Percentiles rank a stretch among this genome's conserved stretches.
Conservation (phyloP, 768 basidiomycete species). For the Suillus ampliporus region DNA sequence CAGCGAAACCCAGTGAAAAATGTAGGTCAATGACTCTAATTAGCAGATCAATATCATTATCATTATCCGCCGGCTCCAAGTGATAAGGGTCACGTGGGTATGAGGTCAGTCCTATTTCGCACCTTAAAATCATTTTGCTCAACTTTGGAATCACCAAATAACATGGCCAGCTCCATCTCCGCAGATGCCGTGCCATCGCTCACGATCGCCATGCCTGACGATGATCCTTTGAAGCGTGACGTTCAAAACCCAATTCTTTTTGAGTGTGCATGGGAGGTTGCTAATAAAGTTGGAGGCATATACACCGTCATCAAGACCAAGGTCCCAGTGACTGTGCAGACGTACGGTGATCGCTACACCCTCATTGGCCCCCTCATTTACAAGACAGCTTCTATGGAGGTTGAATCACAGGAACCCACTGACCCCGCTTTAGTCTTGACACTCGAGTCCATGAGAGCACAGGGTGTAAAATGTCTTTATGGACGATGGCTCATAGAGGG, state of each 20-base stretch:
- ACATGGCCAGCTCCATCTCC: conserved; percentile 7
- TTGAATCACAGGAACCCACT: conserved; percentile 89
- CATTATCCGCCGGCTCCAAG: background rate
- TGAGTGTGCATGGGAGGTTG: conserved; percentile 98
- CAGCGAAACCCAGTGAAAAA: too few relatives aligned
- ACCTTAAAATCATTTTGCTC: background rate
- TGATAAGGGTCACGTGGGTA: conserved; percentile 10
- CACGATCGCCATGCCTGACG: conserved; percentile 24
- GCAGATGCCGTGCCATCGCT: conserved; percentile 10
- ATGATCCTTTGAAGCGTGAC: conserved; percentile 58
- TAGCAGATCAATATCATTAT: too few relatives aligned
- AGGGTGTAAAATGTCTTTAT: conserved; percentile 94
- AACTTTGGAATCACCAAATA: background rate
- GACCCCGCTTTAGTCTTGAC: conserved; percentile 79
- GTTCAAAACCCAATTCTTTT: conserved; percentile 84
- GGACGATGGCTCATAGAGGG: conserved; percentile 99
- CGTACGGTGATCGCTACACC: conserved; percentile 94
- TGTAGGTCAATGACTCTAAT: too few relatives aligned
- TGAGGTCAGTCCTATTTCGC: conserved; percentile 8
- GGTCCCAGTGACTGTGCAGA: conserved; percentile 95
- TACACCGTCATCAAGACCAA: conserved; percentile 99
- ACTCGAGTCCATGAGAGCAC: conserved; percentile 81
- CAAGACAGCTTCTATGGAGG: conserved; percentile 99
- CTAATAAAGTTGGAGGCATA: conserved; percentile 98
- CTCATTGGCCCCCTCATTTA: conserved; percentile 98